Evolutionary conservation across 1,139 yeast species (phyloP), one percentile per base, ranked within the genome.

Genomic region (Eremothecium sinecaudum): DNA sequence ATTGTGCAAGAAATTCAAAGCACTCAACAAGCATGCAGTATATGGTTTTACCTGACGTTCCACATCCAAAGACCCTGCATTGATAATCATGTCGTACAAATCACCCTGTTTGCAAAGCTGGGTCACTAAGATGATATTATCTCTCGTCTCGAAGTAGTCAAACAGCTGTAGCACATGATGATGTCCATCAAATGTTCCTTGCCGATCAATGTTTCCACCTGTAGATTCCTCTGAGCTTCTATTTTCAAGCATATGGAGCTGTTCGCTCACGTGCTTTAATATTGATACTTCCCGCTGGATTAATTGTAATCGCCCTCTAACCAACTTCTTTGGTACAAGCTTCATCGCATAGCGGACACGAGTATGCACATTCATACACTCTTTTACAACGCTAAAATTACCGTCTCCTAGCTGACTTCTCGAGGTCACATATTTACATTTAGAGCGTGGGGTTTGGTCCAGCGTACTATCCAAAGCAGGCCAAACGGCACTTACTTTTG

Each of bases 71-170:
- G 64, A 60, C 5, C 69, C 69, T 30, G 64, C 61, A 25, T 60
- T 56, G 34, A 69, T 63, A 17, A 79, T 72, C 29, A 71, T 62
- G 44, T 76, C 79, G 47, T 74, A 79, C 28, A 79, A 59, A 46
- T 79, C 90, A 15, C 82, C 81, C 7, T 82, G 81, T 13, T 60
- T 58, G 20, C 84, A 82, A 34, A 79, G 59, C 47, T 77, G 82
- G 1, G 86, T 79, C 30, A 79, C 72, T 34, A 79, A 58, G 38
- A 73, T 79, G 23, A 78, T 58, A 42, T 67, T 64, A 33, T 73
- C 69, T 11, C 65, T 62, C 1, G 87, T 79, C 50, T 79, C 86
- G 51, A 79, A 79, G 52, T 71, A 76, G 54, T 80, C 90, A 10
- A 74, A 66, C 36, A 80, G 59, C 22, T 78, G 76, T 37, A 80